Conservation (phyloP, 768 basidiomycete genomes). For the Trametes meyenii region DNA sequence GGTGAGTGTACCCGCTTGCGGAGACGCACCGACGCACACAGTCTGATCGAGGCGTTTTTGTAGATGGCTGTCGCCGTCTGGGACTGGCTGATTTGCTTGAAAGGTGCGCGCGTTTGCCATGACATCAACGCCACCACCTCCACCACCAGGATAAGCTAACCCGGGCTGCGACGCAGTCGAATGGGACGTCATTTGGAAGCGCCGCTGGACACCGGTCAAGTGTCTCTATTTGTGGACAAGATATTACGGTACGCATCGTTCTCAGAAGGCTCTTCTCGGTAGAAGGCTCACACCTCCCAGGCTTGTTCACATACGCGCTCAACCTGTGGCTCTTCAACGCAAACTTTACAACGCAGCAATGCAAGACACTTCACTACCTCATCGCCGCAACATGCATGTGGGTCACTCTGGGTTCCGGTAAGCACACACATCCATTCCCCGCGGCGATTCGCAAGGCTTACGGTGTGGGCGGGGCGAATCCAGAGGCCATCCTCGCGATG, state of each 20-base stretch:
- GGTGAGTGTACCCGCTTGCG: not conserved
- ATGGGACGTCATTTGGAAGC: slow-evolving; percentile 13
- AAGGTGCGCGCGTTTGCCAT: not conserved
- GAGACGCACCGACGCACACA: too few relatives aligned
- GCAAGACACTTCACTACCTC: slow-evolving; percentile 13
- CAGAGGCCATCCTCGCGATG: slow-evolving; percentile 17
- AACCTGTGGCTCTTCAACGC: slow-evolving; percentile 15
- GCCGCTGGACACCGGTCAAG: slow-evolving; percentile 12
- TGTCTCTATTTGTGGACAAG: slow-evolving; percentile 11
- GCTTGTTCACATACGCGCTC: slow-evolving; percentile 1
- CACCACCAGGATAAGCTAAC: not conserved
- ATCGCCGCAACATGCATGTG: slow-evolving; percentile 16
- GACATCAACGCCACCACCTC: too few relatives aligned
- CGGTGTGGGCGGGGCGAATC: too few relatives aligned
- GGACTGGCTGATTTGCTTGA: slow-evolving; percentile 12
- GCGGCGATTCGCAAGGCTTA: not conserved
- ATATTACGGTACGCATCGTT: slow-evolving; percentile 10
- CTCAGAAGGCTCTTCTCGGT: not conserved
- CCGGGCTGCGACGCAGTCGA: not conserved
- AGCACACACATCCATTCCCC: not conserved
- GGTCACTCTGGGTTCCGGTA: slow-evolving; percentile 16
- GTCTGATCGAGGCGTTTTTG: not conserved
- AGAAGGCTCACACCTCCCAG: not conserved
- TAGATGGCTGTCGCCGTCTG: slow-evolving; percentile 15
- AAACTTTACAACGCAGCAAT: slow-evolving; percentile 7